phyloP scores from a whole-genome alignment of 2,329 filamentous ascomycete species.

The Fusarium irregulare region DNA sequence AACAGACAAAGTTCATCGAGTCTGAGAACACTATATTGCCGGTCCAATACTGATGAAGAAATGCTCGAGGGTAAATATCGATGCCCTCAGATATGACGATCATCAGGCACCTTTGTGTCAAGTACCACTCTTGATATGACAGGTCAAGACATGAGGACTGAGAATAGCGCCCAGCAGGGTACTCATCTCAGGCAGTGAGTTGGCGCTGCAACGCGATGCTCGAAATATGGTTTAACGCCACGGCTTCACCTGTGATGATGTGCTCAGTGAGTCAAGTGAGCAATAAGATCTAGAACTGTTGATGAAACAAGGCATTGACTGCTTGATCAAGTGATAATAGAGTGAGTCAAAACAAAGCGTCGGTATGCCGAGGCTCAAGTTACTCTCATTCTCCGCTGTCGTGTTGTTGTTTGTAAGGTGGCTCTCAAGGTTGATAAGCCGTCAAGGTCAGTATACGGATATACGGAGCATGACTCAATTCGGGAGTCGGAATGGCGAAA shows the following conservation, averaged over 20 bases:
- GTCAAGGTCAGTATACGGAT: background rate
- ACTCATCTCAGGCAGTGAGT: conserved; percentile 11
- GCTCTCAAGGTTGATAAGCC: conserved; percentile 16
- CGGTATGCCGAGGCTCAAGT: conserved; percentile 13
- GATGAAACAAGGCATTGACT: conserved; percentile 16
- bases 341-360: background rate
- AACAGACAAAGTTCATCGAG: background rate
- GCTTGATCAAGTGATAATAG: background rate
- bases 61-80: background rate
- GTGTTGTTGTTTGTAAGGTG: conserved; percentile 11
- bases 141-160: background rate
- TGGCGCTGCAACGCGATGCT: conserved; percentile 10
- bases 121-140: background rate
- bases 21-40: conserved; percentile 3
- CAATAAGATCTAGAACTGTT: conserved; percentile 16
- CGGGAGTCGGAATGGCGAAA: conserved; percentile 39
- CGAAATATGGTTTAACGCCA: conserved; percentile 35
- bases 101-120: too few species aligned
- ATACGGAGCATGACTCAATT: conserved; percentile 7
- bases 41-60: conserved; percentile 2
- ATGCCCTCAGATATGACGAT: too few species aligned
- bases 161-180: background rate
- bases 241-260: conserved; percentile 34
- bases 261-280: conserved; percentile 37
- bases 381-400: background rate